Evolutionary conservation across 2,329 filamentous ascomycete genomes (phyloP).

Genomic region (Alternaria arborescens): DNA sequence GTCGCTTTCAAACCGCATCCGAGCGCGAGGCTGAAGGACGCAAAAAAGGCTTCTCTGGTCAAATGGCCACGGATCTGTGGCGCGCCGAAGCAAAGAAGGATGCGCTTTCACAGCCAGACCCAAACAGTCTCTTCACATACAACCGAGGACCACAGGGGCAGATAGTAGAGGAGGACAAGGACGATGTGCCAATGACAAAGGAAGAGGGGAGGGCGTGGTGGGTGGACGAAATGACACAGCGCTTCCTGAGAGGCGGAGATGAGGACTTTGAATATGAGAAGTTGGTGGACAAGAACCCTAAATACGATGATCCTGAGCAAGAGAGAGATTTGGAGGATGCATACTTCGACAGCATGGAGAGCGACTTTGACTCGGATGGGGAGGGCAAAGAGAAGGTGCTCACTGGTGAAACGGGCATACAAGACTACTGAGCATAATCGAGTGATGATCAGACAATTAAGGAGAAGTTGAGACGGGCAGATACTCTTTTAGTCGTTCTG

Average conservation of each 20-base stretch:
- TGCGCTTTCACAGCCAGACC: constrained; percentile 64
- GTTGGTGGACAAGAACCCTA: constrained; percentile 74
- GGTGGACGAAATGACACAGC: constrained; percentile 73
- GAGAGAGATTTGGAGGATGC: constrained; percentile 72
- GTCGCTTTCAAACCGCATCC: constrained; percentile 75
- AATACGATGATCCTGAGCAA: constrained; percentile 72
- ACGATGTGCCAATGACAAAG: constrained; percentile 65
- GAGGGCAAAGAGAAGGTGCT: constrained; percentile 49
- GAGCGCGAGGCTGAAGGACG: constrained; percentile 79
- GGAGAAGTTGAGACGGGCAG: not conserved
- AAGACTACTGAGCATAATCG: constrained; percentile 52
- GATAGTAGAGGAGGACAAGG: constrained; percentile 66
- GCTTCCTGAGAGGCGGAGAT: constrained; percentile 79
- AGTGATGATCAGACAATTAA: not conserved
- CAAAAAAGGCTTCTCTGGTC: constrained; percentile 78
- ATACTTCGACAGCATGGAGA: constrained; percentile 83
- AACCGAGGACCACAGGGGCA: constrained; percentile 62
- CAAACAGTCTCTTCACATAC: constrained; percentile 61
- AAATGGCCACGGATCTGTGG: constrained; percentile 78
- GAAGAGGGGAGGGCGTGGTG: constrained; percentile 75
- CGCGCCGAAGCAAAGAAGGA: constrained; percentile 79
- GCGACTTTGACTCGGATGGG: constrained; percentile 66
- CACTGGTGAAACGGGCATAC: constrained; percentile 59
- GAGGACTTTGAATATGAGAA: constrained; percentile 77
- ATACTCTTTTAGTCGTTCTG: too few species aligned